Conservation (phyloP, 352 stramenopile genomes). For the Pythium diclinum region DNA sequence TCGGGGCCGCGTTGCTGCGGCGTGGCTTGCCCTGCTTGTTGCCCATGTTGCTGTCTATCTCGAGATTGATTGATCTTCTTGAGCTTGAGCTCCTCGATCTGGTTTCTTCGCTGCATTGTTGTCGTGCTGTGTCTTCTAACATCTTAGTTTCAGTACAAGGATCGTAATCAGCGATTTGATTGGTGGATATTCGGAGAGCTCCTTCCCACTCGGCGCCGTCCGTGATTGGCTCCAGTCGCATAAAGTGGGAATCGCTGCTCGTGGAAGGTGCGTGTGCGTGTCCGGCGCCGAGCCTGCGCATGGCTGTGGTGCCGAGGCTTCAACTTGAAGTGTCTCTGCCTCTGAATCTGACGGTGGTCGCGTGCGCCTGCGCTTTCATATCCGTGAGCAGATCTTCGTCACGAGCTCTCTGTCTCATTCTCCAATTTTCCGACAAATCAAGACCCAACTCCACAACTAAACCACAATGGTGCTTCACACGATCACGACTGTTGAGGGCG, state of each 20-base stretch:
- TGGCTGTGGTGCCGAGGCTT: conserved; percentile 4
- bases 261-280: conserved; percentile 2
- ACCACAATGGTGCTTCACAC: conserved; percentile 37
- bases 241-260: not conserved
- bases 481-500: conserved; percentile 47
- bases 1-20: conserved; percentile 24
- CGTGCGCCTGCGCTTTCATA: conserved; percentile 1
- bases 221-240: conserved; percentile 1
- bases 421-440: not conserved
- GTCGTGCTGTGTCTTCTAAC: not conserved
- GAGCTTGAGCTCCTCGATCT: conserved; percentile 10
- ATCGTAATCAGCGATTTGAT: not conserved
- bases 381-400: conserved; percentile 5
- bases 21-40: conserved; percentile 79
- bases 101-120: conserved; percentile 2
- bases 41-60: conserved; percentile 40
- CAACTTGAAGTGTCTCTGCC: conserved; percentile 4
- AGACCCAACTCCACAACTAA: not conserved
- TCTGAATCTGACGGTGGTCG: not conserved
- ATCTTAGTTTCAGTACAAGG: not conserved
- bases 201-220: not conserved
- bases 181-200: not conserved
- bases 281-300: not conserved
- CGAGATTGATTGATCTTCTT: not conserved
- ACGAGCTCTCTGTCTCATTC: conserved; percentile 8